These are phyloP conservation scores for Heliocybe sulcata DNA, from an alignment of 1,284 basidiomycete species.

Conservation along the genomic window DNA sequence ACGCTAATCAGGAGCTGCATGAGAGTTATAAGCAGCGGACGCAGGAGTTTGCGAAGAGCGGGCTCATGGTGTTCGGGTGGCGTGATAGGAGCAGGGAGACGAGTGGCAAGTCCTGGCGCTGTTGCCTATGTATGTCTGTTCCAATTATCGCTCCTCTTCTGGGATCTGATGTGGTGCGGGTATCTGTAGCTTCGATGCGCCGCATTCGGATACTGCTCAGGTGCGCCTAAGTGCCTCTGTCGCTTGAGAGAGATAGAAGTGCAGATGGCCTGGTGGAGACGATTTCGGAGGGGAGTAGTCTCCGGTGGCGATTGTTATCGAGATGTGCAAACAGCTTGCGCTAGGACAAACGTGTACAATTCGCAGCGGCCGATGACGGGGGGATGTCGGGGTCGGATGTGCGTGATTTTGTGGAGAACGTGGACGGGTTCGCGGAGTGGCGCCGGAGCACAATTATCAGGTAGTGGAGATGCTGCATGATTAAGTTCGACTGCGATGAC, in stretches of 20 bases:
- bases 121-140: conserved; percentile 10
- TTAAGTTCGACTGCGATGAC: conserved; percentile 46
- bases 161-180: too few relatives aligned
- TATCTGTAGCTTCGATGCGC: conserved; percentile 42
- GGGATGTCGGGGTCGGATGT: conserved; percentile 45
- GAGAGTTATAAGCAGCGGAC: conserved; percentile 33
- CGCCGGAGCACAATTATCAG: conserved; percentile 42
- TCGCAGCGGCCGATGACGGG: conserved; percentile 45
- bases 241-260: too few relatives aligned
- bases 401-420: conserved; percentile 42
- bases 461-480: conserved; percentile 46
- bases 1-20: conserved; percentile 30
- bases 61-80: conserved; percentile 47
- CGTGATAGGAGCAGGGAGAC: conserved; percentile 35
- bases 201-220: conserved; percentile 38
- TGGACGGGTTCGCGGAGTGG: conserved; percentile 53
- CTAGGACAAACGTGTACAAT: conserved; percentile 46
- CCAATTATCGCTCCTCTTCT: too few relatives aligned
- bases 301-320: conserved; percentile 48
- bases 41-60: conserved; percentile 36
- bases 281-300: conserved; percentile 40
- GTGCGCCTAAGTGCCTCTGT: conserved; percentile 8
- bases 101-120: conserved; percentile 32
- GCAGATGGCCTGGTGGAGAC: too few relatives aligned
- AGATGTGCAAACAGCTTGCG: conserved; percentile 34